Base-by-base conservation (phyloP, 805 yeast genomes). In the Candida piceae region DNA sequence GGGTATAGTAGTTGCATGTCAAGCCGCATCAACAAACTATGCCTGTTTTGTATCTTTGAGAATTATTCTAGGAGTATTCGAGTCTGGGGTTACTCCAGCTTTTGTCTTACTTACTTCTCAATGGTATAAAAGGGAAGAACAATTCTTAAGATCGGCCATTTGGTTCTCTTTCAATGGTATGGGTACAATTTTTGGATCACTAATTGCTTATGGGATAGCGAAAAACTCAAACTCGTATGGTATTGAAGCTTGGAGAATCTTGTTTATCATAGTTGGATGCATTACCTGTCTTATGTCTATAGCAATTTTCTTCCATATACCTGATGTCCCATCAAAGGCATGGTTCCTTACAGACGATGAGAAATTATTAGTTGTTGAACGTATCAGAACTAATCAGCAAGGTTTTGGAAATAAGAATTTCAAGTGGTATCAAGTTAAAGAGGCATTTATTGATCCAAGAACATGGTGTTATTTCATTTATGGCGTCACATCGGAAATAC, bases 191-290 rank as follows among this genome's bases (percentile, higher is more conserved):
- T 30, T 74, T 21, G 76, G 80, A 13, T 67, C 70, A 20, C 66
- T 69, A 9, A 70, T 80, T 39, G 77, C 84, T 1, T 77, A 76
- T 46, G 81, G 79, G 12, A 50, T 76, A 35, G 48, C n/a, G n/a
- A n/a, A n/a, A n/a, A n/a, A n/a, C n/a, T n/a, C n/a, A n/a, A n/a
- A n/a, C n/a, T n/a, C n/a, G n/a, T n/a, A 43, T 20, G 74, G 55
- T 69, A 45, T 43, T 38, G 36, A 28, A 16, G 50, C 80, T 3
- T 84, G 89, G 89, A 76, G 72, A 50, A 53, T 75, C 11, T 54
- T 79, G 4, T 83, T 71, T 52, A 59, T 83, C 32, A 63, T 80
- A 21, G 69, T 74, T 29, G 94, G 93, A 12, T 53, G 66, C 7
- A 65, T 76, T 39, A 79, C 86, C 3, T 55, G 78, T 6, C 49